phyloP scores from a whole-genome alignment of 2,329 filamentous ascomycete species.

The Trichoderma polysporum region DNA sequence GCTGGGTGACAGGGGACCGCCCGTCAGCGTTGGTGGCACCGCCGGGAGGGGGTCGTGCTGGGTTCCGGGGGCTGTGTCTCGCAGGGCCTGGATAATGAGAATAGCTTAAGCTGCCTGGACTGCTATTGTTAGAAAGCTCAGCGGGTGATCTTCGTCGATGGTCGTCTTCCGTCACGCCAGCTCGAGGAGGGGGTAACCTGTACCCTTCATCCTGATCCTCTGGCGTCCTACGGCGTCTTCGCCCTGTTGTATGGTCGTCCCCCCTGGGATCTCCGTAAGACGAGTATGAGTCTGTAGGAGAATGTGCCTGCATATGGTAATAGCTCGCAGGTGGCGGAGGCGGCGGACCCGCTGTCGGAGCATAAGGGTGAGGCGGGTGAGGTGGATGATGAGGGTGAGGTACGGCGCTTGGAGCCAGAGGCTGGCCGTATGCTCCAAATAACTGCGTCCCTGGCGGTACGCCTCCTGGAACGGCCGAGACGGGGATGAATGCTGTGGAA shows the following conservation, averaged over 20 bases:
- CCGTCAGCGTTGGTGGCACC: conserved; percentile 29
- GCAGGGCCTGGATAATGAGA: conserved; percentile 36
- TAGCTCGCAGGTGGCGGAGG: conserved; percentile 38
- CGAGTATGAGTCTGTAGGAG: conserved; percentile 46
- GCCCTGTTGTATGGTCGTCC: conserved; percentile 34
- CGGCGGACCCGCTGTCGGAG: conserved; percentile 24
- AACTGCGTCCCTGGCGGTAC: conserved; percentile 57
- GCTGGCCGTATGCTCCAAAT: conserved; percentile 59
- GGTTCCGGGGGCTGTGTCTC: conserved; percentile 41
- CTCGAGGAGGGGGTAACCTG: conserved; percentile 46
- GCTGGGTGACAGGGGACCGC: conserved; percentile 38
- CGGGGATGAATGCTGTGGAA: conserved; percentile 58
- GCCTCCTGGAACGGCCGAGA: conserved; percentile 58
- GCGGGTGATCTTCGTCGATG: conserved; percentile 52
- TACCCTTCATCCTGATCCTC: conserved; percentile 44
- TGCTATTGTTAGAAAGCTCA: conserved; percentile 49
- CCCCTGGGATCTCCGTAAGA: conserved; percentile 38
- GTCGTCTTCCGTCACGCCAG: conserved; percentile 47
- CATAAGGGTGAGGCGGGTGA: conserved; percentile 27
- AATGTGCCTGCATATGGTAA: conserved; percentile 43
- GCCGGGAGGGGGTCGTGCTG: conserved; percentile 38
- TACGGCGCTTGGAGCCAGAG: conserved; percentile 42
- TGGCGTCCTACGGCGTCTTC: conserved; percentile 39
- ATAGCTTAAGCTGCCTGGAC: conserved; percentile 45
- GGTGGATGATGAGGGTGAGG: conserved; percentile 24